Evolutionary conservation across 2,329 filamentous ascomycete species (phyloP), one percentile per base, ranked within the genome.

Genomic region (Colletotrichum endophyticum): DNA sequence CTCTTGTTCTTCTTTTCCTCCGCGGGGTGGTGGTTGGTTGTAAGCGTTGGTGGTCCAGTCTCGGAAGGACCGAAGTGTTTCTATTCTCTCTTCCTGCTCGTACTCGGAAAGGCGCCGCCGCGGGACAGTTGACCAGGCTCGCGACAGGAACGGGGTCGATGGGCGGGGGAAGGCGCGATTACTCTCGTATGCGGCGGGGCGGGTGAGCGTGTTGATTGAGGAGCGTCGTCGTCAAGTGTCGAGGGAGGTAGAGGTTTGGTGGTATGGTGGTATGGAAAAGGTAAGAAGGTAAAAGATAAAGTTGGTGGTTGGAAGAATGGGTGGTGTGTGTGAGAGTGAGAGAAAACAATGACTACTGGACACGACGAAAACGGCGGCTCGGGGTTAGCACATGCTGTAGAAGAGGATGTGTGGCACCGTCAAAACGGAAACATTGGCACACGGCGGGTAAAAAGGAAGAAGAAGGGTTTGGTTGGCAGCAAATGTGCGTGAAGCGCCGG

Each of bases 311-410:
- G 66, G 67, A 75, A 75, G 72, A 72, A 77, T 67, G 72, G 67
- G 57, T 72, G 69, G 30, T 53, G 44, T 49, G 39, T 25, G 25
- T 44, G 67, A 22, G 67, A 30, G 66, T 66, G 73, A 73, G 74
- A 76, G 74, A 77, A 77, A 75, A 75, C 72, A 72, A 77, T 75
- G 75, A 63, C 75, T 72, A 61, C 59, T 68, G 44, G 67, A 71
- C 66, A 72, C 44, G 75, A 77, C 66, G 75, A 71, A 75, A 76
- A 66, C 74, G 74, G 70, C 74, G 71, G 71, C 74, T 74, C 32
- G 71, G 67, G 72, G 75, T 75, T 72, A 77, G 75, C 75, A 77
- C 72, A 75, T 77, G 75, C 72, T 75, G 72, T 76, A 66, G 75
- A 77, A 77, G 71, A 61, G 49, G 25, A 77, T 61, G 67, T 75